Percentiles rank a stretch among this genome's conserved stretches.
Conservation (phyloP, 345 rosid species). For the Microthlaspi erraticum region DNA sequence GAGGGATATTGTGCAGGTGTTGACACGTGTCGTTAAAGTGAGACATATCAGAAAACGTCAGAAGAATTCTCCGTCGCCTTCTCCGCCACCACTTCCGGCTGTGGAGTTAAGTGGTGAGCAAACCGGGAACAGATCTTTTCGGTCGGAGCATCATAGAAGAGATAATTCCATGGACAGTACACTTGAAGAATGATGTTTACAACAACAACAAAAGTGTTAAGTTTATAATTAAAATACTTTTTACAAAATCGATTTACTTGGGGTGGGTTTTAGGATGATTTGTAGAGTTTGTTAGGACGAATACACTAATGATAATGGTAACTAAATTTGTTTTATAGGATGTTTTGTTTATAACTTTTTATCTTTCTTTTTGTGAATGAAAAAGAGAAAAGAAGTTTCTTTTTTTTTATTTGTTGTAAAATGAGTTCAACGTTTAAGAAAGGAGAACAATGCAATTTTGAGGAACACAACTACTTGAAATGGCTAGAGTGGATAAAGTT, state of each 20-base stretch:
- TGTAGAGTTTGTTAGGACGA: conserved; percentile 27
- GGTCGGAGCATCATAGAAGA: conserved; percentile 55
- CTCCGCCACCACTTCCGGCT: conserved; percentile 31
- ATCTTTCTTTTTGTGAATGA: conserved; percentile 27
- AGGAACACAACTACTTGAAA: not conserved
- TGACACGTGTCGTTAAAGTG: conserved; percentile 66
- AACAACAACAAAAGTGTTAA: not conserved
- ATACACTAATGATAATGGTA: conserved; percentile 31
- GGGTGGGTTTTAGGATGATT: not conserved
- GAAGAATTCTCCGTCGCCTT: conserved; percentile 47
- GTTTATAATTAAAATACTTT: not conserved
- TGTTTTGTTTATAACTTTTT: conserved; percentile 2
- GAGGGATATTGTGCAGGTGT: conserved; percentile 94
- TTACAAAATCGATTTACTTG: not conserved
- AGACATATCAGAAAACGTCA: conserved; percentile 71
- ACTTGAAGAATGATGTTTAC: conserved; percentile 56
- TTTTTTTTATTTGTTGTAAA: conserved; percentile 4
- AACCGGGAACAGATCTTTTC: conserved; percentile 12
- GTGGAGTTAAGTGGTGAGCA: conserved; percentile 27
- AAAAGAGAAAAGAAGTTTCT: no score
- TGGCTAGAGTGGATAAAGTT: not conserved
- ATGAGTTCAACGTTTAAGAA: not conserved
- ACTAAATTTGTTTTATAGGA: not conserved
- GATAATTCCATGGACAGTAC: conserved; percentile 74
- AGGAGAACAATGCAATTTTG: not conserved